Base-by-base conservation (phyloP, 2,329 filamentous ascomycete genomes). In the Aureobasidium sp. region DNA sequence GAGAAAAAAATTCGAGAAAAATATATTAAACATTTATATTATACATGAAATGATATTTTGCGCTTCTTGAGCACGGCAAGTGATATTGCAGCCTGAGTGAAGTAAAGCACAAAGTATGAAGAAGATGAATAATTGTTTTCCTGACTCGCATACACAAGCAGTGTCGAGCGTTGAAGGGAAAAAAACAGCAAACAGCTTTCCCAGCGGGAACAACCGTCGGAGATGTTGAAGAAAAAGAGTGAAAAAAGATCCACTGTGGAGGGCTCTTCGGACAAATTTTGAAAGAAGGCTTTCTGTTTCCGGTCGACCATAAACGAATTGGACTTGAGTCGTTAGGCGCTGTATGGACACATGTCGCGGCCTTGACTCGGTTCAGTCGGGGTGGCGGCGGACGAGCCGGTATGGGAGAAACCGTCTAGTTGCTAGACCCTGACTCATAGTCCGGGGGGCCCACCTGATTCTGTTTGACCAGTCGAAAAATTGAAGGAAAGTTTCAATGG, bases 351-450 rank as follows among this genome's bases (percentile, higher is more conserved):
- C 39, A 37, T 47, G 22, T 49, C 31, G 44, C 56, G 56, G 44
- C 56, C 22, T 36, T 47, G 55, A 58, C 41, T 58, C 55, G 42
- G 55, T 47, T 22, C 39, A 14, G n/a, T 15, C 53, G 53, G 53
- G 20, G 55, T 58, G 55, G 42, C 55, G 55, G 31, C 31, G 42
- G 41, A 31, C 51, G 37, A 31, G 25, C 39, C 37, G 37, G 41
- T 36, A 47, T 47, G 55, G 37, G 42, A 47, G 45, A 37, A 42
- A 48, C 34, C 49, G 49, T 25, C 34, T 39, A 25, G 34, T 22
- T 31, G 42, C 22, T 37, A 58, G 55, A 58, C 55, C 55, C 55
- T 58, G 55, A 58, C 55, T 58, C 55, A 47, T 44, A 48, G 29
- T 58, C 55, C 20, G 55, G 42, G 51, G 51, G 42, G 42, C 34